These are phyloP conservation scores for Nothomitra cinnamomea DNA, from an alignment of 2,329 filamentous ascomycete genomes.

Conservation along the genomic window DNA sequence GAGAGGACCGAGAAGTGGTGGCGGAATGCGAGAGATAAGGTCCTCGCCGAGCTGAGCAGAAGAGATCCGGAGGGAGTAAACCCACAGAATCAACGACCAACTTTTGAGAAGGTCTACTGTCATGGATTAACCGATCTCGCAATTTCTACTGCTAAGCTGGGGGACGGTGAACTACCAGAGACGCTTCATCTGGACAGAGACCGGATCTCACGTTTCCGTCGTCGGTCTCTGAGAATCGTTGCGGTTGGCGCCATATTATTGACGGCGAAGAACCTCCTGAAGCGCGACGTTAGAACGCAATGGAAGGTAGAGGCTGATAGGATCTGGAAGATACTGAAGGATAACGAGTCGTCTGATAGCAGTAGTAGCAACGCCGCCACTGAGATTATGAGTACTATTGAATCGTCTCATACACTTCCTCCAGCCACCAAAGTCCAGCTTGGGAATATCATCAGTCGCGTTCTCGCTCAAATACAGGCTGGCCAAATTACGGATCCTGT, in stretches of 20 bases:
- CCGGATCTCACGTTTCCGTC: constrained; percentile 41
- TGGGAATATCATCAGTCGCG: constrained; percentile 27
- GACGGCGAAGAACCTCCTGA: constrained; percentile 69
- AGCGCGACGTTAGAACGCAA: constrained; percentile 58
- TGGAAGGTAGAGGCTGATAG: constrained; percentile 61
- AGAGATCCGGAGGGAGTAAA: constrained; percentile 53
- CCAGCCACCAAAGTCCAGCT: constrained; percentile 27
- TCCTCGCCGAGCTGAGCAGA: constrained; percentile 46
- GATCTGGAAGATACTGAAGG: constrained; percentile 52
- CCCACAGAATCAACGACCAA: constrained; percentile 43
- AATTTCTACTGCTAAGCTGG: constrained; percentile 43
- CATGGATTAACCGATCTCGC: constrained; percentile 61
- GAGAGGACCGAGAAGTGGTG: constrained; percentile 48
- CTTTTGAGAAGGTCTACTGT: constrained; percentile 53
- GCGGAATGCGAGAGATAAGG: constrained; percentile 44
- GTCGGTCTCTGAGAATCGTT: constrained; percentile 45
- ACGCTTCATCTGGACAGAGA: constrained; percentile 53
- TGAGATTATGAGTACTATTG: constrained; percentile 30
- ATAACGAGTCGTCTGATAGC: constrained; percentile 34
- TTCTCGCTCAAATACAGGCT: constrained; percentile 32
- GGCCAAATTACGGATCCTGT: constrained; percentile 40
- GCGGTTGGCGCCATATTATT: constrained; percentile 59
- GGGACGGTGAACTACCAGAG: constrained; percentile 45
- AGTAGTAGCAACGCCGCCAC: constrained; percentile 33
- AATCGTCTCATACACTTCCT: constrained; percentile 32